Conservation (phyloP, 257 asterid species). For the Avicennia marina region DNA sequence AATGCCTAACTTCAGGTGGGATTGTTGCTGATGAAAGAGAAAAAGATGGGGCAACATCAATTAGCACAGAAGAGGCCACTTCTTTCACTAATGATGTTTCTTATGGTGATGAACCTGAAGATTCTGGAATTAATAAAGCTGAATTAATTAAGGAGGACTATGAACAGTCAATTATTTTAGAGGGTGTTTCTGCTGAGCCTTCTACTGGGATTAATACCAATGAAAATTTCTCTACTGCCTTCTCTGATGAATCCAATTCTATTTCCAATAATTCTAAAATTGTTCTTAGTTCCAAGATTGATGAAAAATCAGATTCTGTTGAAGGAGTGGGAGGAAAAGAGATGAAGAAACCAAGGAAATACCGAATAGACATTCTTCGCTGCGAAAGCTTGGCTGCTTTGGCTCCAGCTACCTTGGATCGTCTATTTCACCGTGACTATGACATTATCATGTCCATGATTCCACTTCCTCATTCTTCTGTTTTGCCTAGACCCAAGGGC, state of each 20-base stretch:
- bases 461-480: conserved; percentile 94
- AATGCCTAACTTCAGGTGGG: conserved; percentile 95
- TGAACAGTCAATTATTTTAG: conserved; percentile 23
- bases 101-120: conserved; percentile 29
- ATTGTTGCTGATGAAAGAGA: conserved; percentile 44
- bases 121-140: conserved; percentile 24
- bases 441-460: conserved; percentile 94
- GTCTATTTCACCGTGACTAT: conserved; percentile 91
- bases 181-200: conserved; percentile 37
- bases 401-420: conserved; percentile 85
- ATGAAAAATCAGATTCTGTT: conserved; percentile 36
- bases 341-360: conserved; percentile 53
- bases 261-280: conserved; percentile 31
- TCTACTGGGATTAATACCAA: conserved; percentile 21
- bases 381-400: conserved; percentile 98
- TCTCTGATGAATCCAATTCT: conserved; percentile 35
- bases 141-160: conserved; percentile 28
- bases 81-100: conserved; percentile 31
- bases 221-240: conserved; percentile 28
- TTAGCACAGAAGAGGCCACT: conserved; percentile 37
- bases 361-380: conserved; percentile 90
- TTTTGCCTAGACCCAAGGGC: conserved; percentile 94
- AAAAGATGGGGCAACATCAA: conserved; percentile 28
- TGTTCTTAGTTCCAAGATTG: conserved; percentile 37
- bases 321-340: conserved; percentile 47